A percentile compares a stretch with the other conserved stretches of the same genome.
These are phyloP conservation scores for Hericium alpestre DNA, from an alignment of 768 basidiomycete species.

Conservation along the genomic window DNA sequence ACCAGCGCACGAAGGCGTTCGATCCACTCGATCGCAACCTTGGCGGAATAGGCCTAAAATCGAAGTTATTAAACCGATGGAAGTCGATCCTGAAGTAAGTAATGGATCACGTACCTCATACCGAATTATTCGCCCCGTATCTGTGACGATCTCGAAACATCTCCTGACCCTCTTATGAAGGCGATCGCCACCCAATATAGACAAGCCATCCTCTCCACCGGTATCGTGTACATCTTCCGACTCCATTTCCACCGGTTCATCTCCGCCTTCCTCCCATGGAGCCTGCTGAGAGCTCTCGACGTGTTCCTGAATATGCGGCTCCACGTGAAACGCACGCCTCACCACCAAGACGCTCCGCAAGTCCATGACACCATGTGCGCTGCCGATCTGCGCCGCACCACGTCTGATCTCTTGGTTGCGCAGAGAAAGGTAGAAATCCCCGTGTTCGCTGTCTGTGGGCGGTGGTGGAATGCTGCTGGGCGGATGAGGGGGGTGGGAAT, in stretches of 20 bases:
- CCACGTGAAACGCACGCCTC: conserved; percentile 46
- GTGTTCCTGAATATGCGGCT: conserved; percentile 20
- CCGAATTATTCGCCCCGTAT: conserved; percentile 54
- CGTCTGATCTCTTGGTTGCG: conserved; percentile 47
- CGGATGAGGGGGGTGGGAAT: conserved; percentile 60
- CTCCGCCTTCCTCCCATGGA: conserved; percentile 18
- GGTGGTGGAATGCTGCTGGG: conserved; percentile 37
- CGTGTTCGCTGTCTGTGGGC: conserved; percentile 15
- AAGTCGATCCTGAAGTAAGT: background rate
- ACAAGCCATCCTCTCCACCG: conserved; percentile 50
- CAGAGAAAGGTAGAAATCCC: conserved; percentile 23
- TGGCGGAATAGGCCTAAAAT: conserved; percentile 52
- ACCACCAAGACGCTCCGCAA: conserved; percentile 59
- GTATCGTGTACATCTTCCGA: conserved; percentile 51
- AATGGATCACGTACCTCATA: conserved; percentile 55
- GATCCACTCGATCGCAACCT: conserved; percentile 78
- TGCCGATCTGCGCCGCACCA: conserved; percentile 51
- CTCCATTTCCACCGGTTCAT: conserved; percentile 22
- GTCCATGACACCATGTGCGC: conserved; percentile 61
- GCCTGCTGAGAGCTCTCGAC: conserved; percentile 6
- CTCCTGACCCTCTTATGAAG: conserved; percentile 42
- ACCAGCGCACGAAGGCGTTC: conserved; percentile 58
- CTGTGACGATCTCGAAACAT: conserved; percentile 69
- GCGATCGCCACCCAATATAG: conserved; percentile 25
- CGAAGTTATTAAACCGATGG: background rate